Conservation (phyloP, 1,139 yeast genomes). For the Geotrichum candidum region DNA sequence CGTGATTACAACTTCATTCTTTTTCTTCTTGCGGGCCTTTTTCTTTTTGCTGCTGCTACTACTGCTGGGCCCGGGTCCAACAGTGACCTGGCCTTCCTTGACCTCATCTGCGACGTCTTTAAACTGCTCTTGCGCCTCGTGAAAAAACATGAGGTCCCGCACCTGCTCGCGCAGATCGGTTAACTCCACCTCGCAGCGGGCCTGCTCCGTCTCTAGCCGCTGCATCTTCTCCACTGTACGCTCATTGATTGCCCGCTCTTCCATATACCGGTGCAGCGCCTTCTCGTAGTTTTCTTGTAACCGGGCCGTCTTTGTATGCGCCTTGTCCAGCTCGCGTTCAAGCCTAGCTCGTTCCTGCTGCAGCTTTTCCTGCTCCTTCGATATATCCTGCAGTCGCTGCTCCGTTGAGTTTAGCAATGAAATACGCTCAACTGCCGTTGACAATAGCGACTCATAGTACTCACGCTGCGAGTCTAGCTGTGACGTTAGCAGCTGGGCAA, state of each 20-base stretch:
- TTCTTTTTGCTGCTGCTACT: neutral
- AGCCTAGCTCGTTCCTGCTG: neutral
- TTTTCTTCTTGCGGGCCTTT: neutral
- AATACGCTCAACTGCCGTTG: slow-evolving; percentile 38
- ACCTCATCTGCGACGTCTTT: slow-evolving; percentile 67
- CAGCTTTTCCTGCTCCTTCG: slow-evolving; percentile 19
- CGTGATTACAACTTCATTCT: neutral
- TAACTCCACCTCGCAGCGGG: slow-evolving; percentile 38
- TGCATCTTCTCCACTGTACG: slow-evolving; percentile 57
- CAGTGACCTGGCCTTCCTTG: slow-evolving; percentile 60
- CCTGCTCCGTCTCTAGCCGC: slow-evolving; percentile 39
- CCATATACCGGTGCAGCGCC: slow-evolving; percentile 37
- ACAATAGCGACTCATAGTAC: slow-evolving; percentile 61
- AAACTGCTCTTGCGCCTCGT: slow-evolving; percentile 68
- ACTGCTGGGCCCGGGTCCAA: slow-evolving; percentile 26
- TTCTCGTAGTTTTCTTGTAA: slow-evolving; percentile 25
- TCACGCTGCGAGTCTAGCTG: slow-evolving; percentile 89
- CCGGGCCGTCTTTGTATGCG: slow-evolving; percentile 33
- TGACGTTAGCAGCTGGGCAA: slow-evolving; percentile 68
- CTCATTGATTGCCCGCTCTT: slow-evolving; percentile 49
- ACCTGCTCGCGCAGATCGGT: slow-evolving; percentile 57
- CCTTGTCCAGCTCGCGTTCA: slow-evolving; percentile 28
- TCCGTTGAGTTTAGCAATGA: slow-evolving; percentile 22
- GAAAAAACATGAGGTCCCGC: slow-evolving; percentile 72
- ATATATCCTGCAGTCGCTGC: slow-evolving; percentile 5